Evolutionary conservation across 2,329 filamentous ascomycete species (phyloP), one percentile per base, ranked within the genome.

Genomic region (Graphilbum fragrans): DNA sequence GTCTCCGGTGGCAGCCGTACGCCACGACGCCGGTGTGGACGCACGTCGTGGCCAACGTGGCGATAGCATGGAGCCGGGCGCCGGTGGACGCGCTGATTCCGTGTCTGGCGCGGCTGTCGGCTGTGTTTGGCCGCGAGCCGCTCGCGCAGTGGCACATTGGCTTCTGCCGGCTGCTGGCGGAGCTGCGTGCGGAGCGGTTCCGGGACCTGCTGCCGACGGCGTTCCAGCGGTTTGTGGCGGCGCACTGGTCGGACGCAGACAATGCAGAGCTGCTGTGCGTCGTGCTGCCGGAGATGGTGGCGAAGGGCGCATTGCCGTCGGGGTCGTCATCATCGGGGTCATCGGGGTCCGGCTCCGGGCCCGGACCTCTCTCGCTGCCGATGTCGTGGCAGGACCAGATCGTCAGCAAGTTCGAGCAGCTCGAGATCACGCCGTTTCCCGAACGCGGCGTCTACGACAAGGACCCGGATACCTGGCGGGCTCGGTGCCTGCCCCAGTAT

Each of bases 201-300:
- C 74, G 78, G 41, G 80, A 77, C 48, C 66, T 95, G n/a, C 71
- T 94, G 25, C 67, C 88, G 8, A 80, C 77, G 31, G 79, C 84
- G 43, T 87, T 96, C 50, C 85, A 93, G 58, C 86, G 76, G 74
- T 95, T 92, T 52, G 70, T 94, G 47, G 66, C 78, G 25, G 70
- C 70, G 7, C 78, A 84, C 50, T 93, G 86, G 85, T 74, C 76
- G 4, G 72, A 78, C 49, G 66, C 62, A 49, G 56, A 67, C 53
- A 70, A 85, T 39, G 79, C 86, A 55, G 73, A 80, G 47, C 70
- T 80, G 47, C 64, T 87, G 16, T 86, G 80, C 50, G 66, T 84
- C 10, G 58, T 85, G 22, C 57, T 88, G 25, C 80, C 82, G 1
- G 73, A 71, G 38, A 74, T 88, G 69, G 69, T 76, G 4, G 62